A percentile compares a stretch with the other conserved stretches of the same genome.
Conservation (phyloP, 352 stramenopile species). For the Phytophthora kernoviae region DNA sequence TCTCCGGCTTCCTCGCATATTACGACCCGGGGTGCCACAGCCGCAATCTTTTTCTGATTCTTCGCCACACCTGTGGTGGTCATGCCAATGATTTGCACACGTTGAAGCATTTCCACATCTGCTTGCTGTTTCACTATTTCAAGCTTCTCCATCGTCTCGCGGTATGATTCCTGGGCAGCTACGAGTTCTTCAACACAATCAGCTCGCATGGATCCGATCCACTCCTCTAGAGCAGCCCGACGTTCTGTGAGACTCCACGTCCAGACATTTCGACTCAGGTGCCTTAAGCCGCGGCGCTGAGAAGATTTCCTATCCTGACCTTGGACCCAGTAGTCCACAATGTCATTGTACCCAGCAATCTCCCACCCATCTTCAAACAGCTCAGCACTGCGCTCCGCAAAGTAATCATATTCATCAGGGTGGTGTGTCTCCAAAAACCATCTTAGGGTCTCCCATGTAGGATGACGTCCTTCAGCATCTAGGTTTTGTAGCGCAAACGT, state of each 20-base stretch:
- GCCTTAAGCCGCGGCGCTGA: constrained; percentile 7
- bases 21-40: constrained; percentile 66
- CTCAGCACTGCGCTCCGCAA: constrained; percentile 27
- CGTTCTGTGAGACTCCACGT: constrained; percentile 33
- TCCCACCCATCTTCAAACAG: constrained; percentile 37
- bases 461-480: constrained; percentile 15
- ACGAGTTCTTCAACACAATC: constrained; percentile 28
- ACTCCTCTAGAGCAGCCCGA: constrained; percentile 26
- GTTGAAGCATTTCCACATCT: constrained; percentile 32
- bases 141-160: constrained; percentile 34
- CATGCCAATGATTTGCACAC: constrained; percentile 74
- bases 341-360: constrained; percentile 35
- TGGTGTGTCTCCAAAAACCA: constrained; percentile 41
- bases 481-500: constrained; percentile 11
- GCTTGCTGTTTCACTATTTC: constrained; percentile 32
- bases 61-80: constrained; percentile 85
- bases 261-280: constrained; percentile 32
- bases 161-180: constrained; percentile 37
- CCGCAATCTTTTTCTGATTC: constrained; percentile 65
- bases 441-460: constrained; percentile 36
- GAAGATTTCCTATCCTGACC: constrained; percentile 18
- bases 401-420: constrained; percentile 33
- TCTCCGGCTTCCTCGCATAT: constrained; percentile 90
- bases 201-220: constrained; percentile 19
- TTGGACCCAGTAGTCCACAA: constrained; percentile 49